phyloP scores from a whole-genome alignment of 441 rosid genomes.

The Erodium trifolium region DNA sequence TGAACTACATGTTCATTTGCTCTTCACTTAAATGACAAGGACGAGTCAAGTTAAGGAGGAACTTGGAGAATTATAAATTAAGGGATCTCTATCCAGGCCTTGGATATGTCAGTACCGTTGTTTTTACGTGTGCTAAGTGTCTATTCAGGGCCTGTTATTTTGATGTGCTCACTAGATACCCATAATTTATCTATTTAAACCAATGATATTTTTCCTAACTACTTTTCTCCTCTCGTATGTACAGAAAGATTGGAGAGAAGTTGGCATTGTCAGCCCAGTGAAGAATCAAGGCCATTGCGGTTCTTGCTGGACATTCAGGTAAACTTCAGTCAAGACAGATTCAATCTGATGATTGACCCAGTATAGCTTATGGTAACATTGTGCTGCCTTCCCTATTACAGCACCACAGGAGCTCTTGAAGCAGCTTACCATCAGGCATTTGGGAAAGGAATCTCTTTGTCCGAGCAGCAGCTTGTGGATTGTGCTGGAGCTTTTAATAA shows the following conservation, averaged over 20 bases:
- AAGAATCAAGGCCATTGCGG: constrained; percentile 89
- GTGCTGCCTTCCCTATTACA: constrained; percentile 21
- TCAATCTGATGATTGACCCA: neutral
- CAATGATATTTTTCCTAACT: neutral
- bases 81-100: neutral
- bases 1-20: neutral
- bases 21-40: too few species aligned
- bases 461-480: constrained; percentile 97
- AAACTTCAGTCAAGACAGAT: constrained; percentile 4
- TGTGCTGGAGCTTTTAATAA: constrained; percentile 84
- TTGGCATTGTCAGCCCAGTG: constrained; percentile 79
- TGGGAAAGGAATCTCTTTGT: constrained; percentile 68
- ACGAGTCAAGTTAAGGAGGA: neutral
- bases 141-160: neutral
- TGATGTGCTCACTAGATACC: neutral
- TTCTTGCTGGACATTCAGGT: constrained; percentile 99
- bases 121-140: neutral
- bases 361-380: too few species aligned
- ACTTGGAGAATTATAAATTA: neutral
- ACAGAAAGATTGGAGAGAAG: constrained; percentile 91
- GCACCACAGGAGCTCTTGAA: constrained; percentile 95
- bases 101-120: neutral
- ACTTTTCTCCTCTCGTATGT: constrained; percentile 8
- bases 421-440: constrained; percentile 93
- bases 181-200: neutral